Percentiles rank a stretch among this genome's conserved stretches.
These are phyloP conservation scores for Lippia alba DNA, from an alignment of 305 asterid genomes.

Conservation along the genomic window DNA sequence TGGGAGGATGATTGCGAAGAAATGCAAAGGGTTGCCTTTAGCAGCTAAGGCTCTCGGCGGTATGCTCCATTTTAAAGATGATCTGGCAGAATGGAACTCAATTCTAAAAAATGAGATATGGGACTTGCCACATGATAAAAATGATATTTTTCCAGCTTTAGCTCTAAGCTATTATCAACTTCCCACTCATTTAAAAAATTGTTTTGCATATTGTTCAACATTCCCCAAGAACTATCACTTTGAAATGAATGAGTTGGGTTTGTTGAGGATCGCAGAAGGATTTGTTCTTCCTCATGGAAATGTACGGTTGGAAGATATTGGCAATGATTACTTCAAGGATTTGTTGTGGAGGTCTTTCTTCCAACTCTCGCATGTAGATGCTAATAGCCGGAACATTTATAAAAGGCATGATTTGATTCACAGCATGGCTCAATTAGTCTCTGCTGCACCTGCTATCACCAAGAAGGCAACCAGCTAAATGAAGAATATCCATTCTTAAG, in stretches of 20 bases:
- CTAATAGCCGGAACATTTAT: conserved; percentile 27
- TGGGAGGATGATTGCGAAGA: conserved; percentile 50
- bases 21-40: conserved; percentile 68
- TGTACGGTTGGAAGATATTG: conserved; percentile 47
- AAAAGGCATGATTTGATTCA: conserved; percentile 51
- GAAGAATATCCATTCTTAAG: conserved; percentile 8
- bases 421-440: conserved; percentile 38
- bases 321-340: conserved; percentile 36
- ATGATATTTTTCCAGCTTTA: conserved; percentile 49
- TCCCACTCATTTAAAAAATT: conserved; percentile 48
- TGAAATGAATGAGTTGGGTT: conserved; percentile 47
- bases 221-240: conserved; percentile 53
- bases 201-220: conserved; percentile 60
- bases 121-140: conserved; percentile 45
- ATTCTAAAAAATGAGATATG: conserved; percentile 49
- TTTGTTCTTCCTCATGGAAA: conserved; percentile 41
- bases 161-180: conserved; percentile 57
- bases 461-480: conserved; percentile 22
- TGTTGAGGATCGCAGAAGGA: conserved; percentile 61
- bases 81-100: conserved; percentile 47
- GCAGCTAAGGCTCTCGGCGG: conserved; percentile 67
- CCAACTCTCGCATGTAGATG: conserved; percentile 18
- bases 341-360: conserved; percentile 44
- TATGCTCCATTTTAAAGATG: conserved; percentile 42
- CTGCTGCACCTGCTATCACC: conserved; percentile 24